A percentile compares a stretch with the other conserved stretches of the same genome.
Evolutionary conservation across 2,329 filamentous ascomycete genomes (phyloP).

Genomic region (Xylariaceae sp.): DNA sequence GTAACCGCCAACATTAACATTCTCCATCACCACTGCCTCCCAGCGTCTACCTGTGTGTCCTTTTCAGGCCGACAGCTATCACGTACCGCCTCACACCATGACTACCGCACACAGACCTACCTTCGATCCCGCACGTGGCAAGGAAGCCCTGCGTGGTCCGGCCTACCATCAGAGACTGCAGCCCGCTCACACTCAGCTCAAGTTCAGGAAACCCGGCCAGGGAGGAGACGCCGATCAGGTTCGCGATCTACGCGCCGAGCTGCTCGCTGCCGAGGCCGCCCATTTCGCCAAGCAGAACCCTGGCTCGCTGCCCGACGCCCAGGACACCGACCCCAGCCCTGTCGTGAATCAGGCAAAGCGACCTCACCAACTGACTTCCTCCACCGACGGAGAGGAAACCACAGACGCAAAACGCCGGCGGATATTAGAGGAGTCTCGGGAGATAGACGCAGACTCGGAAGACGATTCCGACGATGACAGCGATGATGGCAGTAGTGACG

Average conservation of each 20-base stretch:
- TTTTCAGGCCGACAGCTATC: neutral
- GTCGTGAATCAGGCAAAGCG: conserved; percentile 58
- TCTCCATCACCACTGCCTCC: no score
- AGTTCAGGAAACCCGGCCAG: conserved; percentile 84
- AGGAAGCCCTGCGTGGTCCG: conserved; percentile 88
- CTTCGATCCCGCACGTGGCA: conserved; percentile 92
- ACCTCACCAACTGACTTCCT: conserved; percentile 53
- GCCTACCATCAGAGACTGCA: conserved; percentile 96
- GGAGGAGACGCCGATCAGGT: conserved; percentile 73
- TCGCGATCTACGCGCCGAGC: conserved; percentile 84
- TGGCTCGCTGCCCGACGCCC: conserved; percentile 41
- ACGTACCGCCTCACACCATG: conserved; percentile 40
- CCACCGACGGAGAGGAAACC: conserved; percentile 57
- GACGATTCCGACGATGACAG: conserved; percentile 55
- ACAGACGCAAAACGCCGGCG: conserved; percentile 78
- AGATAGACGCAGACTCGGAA: conserved; percentile 78
- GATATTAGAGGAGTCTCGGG: conserved; percentile 82
- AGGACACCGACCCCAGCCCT: conserved; percentile 38
- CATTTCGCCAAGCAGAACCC: conserved; percentile 85
- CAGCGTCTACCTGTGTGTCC: no score
- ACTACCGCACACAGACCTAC: conserved; percentile 79
- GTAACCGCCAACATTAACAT: neutral
- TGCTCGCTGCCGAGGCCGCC: conserved; percentile 81
- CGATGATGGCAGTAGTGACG: conserved; percentile 42
- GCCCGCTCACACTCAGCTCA: conserved; percentile 89